Evolutionary conservation across 208 protist genomes (phyloP).

Genomic region (Leishmania aethiopica): DNA sequence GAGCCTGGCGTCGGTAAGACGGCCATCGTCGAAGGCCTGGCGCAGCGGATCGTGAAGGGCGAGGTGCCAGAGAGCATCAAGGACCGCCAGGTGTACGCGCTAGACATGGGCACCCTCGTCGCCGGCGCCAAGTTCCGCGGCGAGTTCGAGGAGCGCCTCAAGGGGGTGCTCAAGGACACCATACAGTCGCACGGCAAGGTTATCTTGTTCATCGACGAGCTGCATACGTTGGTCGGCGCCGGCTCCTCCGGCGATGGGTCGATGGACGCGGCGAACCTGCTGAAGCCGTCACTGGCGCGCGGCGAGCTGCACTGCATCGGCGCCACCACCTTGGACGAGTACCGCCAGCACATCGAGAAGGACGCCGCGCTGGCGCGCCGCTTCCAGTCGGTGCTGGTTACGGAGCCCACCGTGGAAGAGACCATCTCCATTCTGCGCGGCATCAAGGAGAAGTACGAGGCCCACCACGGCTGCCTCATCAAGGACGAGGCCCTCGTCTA

Average conservation of each 20-base stretch:
- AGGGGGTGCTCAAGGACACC: conserved; percentile 98
- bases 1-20: conserved; percentile 95
- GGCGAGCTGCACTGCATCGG: conserved; percentile 97
- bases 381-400: conserved; percentile 98
- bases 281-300: conserved; percentile 98
- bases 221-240: conserved; percentile 98
- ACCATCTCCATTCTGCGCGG: conserved; percentile 98
- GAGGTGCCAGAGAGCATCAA: conserved; percentile 93
- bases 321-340: conserved; percentile 98
- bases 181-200: conserved; percentile 93
- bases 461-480: conserved; percentile 91
- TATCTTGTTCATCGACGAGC: conserved; percentile 99
- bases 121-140: conserved; percentile 99
- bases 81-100: conserved; percentile 85
- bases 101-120: conserved; percentile 99
- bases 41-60: conserved; percentile 92
- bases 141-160: conserved; percentile 99
- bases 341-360: conserved; percentile 98
- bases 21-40: conserved; percentile 93
- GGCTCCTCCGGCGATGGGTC: conserved; percentile 91
- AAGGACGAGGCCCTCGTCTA: conserved; percentile 91
- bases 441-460: conserved; percentile 94
- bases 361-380: conserved; percentile 98
- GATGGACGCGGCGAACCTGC: conserved; percentile 98
- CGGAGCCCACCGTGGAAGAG: conserved; percentile 96